Evolutionary conservation across 192 early-diverging fungal species (phyloP), one percentile per base, ranked within the genome.

Genomic region (Obelidium mucronatum): DNA sequence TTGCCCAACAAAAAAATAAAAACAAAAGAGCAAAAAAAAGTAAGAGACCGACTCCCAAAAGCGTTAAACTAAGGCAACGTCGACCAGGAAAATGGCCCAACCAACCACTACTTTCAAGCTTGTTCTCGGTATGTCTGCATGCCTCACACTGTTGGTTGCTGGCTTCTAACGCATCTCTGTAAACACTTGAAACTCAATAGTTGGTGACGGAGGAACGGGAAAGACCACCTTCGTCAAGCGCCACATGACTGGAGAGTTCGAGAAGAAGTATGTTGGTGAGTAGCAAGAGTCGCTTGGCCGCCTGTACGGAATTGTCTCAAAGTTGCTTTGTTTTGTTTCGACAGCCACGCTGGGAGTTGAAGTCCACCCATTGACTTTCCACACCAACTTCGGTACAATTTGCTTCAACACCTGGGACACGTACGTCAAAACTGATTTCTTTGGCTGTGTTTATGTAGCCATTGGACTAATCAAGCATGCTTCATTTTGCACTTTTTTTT

Each of bases 221-320:
- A 99, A 99, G 90, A 99, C 98, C 74, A 99, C 98, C 76, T 99
- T 99, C 80, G 98, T 99, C 78, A 99, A 99, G 91, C 96, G 98
- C 79, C 98, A 99, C 80, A 92, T 94, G 86, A 96, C 96, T 70
- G 98, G 98, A 80, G 98, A 99, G 90, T 99, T 98, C 78, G 98
- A 99, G 85, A 99, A 99, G 96, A 97, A 97, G 87, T 99, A 99
- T 86, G 91, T 99, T 80, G 94, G 94, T 95, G 89, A 83, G 90
- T 82, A 66, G 17, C 62, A 24, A 55, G 22, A 51, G 11, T 22
- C 33, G 4, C 5, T 51, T 63, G 17, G 39, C 11, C 2, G 1
- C 24, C 67, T 28, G 67, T 40, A 68, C n/a, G 42, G 36, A n/a
- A 22, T 8, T 1, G 30, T 2, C n/a, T 17, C 33, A 8, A 44